Evolutionary conservation across 2,329 filamentous ascomycete genomes (phyloP).

Genomic region (Talaromyces sp.): DNA sequence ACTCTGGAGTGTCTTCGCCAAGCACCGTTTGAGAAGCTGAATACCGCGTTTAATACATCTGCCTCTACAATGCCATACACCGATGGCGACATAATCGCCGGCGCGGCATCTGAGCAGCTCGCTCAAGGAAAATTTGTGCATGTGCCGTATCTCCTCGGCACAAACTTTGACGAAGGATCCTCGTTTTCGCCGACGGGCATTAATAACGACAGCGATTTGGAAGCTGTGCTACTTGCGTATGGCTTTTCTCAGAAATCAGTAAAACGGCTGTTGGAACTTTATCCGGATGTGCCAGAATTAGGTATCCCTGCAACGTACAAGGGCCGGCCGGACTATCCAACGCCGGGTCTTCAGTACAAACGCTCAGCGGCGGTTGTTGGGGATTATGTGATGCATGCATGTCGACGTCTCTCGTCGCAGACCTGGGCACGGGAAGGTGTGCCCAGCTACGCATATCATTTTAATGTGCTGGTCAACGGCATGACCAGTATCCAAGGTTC

Average conservation of each 20-base stretch:
- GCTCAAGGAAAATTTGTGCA: conserved; percentile 50
- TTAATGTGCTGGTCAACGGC: conserved; percentile 8
- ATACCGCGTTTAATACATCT: conserved; percentile 4
- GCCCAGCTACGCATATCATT: conserved; percentile 7
- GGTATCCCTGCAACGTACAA: conserved; percentile 6
- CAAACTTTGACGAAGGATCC: conserved; percentile 77
- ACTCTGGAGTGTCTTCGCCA: conserved; percentile 46
- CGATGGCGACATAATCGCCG: conserved; percentile 58
- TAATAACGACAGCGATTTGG: conserved; percentile 7
- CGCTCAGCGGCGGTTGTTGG: conserved; percentile 9
- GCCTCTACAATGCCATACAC: not conserved
- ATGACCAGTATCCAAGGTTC: not conserved
- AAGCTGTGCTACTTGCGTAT: not conserved
- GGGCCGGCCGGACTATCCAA: not conserved
- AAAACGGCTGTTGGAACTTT: not conserved
- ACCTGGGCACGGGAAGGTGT: conserved; percentile 1
- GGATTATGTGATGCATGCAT: conserved; percentile 5
- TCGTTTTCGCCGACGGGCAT: conserved; percentile 45
- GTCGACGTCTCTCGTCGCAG: conserved; percentile 2
- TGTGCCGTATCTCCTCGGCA: conserved; percentile 64
- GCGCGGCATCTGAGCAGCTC: conserved; percentile 58
- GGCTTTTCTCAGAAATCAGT: not conserved
- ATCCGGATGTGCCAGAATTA: conserved; percentile 3
- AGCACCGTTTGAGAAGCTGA: conserved; percentile 70
- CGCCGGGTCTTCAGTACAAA: conserved; percentile 5